Conservation (phyloP, 2,329 filamentous ascomycete species). For the Domatiomyces catenatus region DNA sequence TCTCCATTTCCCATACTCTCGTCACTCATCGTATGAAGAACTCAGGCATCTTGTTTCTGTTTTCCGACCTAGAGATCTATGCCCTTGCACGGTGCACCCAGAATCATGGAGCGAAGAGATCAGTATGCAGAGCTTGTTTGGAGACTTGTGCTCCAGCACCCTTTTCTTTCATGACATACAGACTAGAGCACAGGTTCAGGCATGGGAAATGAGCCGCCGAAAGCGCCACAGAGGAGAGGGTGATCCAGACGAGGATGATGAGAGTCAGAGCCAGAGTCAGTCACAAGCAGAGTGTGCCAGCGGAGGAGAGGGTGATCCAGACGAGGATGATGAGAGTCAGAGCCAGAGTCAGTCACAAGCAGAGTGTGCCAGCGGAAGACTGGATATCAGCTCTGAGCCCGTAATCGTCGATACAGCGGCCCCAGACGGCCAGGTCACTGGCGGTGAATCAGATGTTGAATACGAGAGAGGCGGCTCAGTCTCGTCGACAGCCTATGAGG, state of each 20-base stretch:
- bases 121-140: slow-evolving; percentile 57
- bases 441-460: not conserved
- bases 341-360: not conserved
- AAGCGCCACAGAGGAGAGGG: slow-evolving; percentile 11
- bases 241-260: slow-evolving; percentile 1
- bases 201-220: slow-evolving; percentile 7
- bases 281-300: not conserved
- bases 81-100: slow-evolving; percentile 62
- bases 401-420: not conserved
- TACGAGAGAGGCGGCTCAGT: not conserved
- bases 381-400: not conserved
- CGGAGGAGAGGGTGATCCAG: not conserved
- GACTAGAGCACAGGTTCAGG: slow-evolving; percentile 33
- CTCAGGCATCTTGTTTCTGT: slow-evolving; percentile 52
- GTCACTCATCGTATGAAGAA: slow-evolving; percentile 76
- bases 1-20: slow-evolving; percentile 61
- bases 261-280: slow-evolving; percentile 1
- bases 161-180: slow-evolving; percentile 50
- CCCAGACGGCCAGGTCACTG: not conserved
- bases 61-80: slow-evolving; percentile 61
- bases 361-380: not conserved
- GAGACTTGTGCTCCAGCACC: slow-evolving; percentile 46
- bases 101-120: slow-evolving; percentile 46
- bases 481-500: not conserved
- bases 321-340: slow-evolving; percentile 3